Evolutionary conservation across 148 eudicot species (phyloP), one percentile per base, ranked within the genome.

Genomic region (Hydrangea macrophylla): DNA sequence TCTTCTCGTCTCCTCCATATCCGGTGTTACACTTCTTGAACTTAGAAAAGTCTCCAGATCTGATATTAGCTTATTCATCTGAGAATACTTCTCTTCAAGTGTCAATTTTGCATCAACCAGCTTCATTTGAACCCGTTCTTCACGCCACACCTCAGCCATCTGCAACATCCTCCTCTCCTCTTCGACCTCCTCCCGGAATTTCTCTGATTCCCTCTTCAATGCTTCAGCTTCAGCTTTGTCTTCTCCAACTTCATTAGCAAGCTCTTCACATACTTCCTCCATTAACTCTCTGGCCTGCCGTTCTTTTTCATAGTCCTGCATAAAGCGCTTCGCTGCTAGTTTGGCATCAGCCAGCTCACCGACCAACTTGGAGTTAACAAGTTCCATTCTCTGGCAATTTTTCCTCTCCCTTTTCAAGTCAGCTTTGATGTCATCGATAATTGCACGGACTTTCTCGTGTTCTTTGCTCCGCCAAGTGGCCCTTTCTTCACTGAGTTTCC

Each of bases 91-190:
- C 56, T 90, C 86, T 76, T 89, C 96, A 23, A 94, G 84, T 62
- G 78, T 79, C 25, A 86, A 88, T 71, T 94, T 90, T 6, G 98
- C 97, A 68, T 94, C 97, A 40, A 90, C 69, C 25, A 94, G 75
- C 82, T 94, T 94, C 99, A 94, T 87, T 60, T 94, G 99, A 13
- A 91, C 93, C 2, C 97, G 90, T 68, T 94, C 98, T 80, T 94
- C 98, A 13, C 98, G 80, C 98, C 97, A 94, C 10, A 88, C 90
- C 85, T 94, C 98, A 1, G 97, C 98, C 85, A 94, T 88, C 71
- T 90, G 98, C 77, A 94, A 67, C 97, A 94, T 90, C 74, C 77
- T 85, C 81, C 92, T 86, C 80, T 94, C 96, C 22, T 90, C 90
- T 7, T 93, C 96, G 7, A 90, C 84, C 72, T 93, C 98, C 74